phyloP scores from a whole-genome alignment of 805 yeast species.

The Lipomyces orientalis region DNA sequence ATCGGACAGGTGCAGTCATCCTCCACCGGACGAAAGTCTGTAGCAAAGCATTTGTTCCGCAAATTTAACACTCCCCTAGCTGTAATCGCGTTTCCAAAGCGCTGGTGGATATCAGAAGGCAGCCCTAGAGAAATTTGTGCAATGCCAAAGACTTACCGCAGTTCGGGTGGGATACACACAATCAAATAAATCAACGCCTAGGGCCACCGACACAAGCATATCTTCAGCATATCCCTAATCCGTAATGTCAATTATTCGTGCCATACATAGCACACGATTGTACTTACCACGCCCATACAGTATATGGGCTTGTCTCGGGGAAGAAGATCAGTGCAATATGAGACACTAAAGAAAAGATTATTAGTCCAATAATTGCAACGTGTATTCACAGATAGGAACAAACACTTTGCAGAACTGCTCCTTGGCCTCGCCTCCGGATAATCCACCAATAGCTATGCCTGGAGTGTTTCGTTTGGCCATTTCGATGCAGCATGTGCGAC shows the following conservation, averaged over 20 bases:
- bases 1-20: slow-evolving; percentile 51
- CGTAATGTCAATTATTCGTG: neutral
- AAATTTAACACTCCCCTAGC: slow-evolving; percentile 48
- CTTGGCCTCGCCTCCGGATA: slow-evolving; percentile 56
- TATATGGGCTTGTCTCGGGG: slow-evolving; percentile 53
- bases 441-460: slow-evolving; percentile 55
- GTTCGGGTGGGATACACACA: slow-evolving; percentile 56
- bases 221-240: slow-evolving; percentile 53
- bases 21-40: slow-evolving; percentile 49
- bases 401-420: slow-evolving; percentile 48
- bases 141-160: slow-evolving; percentile 32
- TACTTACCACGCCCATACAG: slow-evolving; percentile 51
- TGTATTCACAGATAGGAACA: neutral
- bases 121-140: neutral
- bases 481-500: slow-evolving; percentile 50
- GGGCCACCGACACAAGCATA: slow-evolving; percentile 53
- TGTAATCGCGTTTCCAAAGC: slow-evolving; percentile 55
- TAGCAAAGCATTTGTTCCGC: slow-evolving; percentile 46
- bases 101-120: slow-evolving; percentile 38
- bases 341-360: slow-evolving; percentile 39
- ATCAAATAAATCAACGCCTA: slow-evolving; percentile 55
- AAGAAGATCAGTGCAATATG: slow-evolving; percentile 49
- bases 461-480: slow-evolving; percentile 54
- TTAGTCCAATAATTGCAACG: neutral
- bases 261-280: too few species aligned